Evolutionary conservation across 169 alveolate genomes (phyloP).

Genomic region (Amoebophrya sp.): DNA sequence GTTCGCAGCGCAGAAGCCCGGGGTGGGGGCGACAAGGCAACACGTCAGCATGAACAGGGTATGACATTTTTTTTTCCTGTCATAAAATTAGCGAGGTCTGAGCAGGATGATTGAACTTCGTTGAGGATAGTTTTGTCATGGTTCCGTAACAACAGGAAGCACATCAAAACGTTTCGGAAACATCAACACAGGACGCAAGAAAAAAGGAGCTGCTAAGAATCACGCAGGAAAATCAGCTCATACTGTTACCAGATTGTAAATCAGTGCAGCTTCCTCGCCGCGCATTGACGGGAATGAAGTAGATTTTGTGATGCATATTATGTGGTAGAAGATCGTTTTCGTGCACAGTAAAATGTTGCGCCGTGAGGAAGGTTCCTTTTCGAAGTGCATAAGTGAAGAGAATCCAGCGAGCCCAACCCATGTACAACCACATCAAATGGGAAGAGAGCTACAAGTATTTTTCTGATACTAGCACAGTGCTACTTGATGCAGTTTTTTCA

Average conservation of each 20-base stretch:
- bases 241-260: too few relatives aligned
- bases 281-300: too few relatives aligned
- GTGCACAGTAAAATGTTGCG: too few relatives aligned
- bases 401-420: conserved; percentile 27
- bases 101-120: neutral
- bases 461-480: too few relatives aligned
- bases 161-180: neutral
- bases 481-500: too few relatives aligned
- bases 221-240: conserved; percentile 29
- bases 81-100: neutral
- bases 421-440: conserved; percentile 33
- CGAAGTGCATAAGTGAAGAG: too few relatives aligned
- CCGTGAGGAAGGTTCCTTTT: too few relatives aligned
- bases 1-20: neutral
- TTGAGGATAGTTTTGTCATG: neutral
- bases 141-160: neutral
- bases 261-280: too few relatives aligned
- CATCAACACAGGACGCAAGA: conserved; percentile 1
- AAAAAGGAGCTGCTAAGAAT: conserved; percentile 25
- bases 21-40: neutral
- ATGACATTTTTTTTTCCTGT: neutral
- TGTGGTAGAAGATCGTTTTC: too few relatives aligned
- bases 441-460: conserved; percentile 26
- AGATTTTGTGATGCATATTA: too few relatives aligned
- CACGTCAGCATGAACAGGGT: conserved; percentile 27